Conservation (phyloP, 345 rosid species). For the Cardamine occulta region DNA sequence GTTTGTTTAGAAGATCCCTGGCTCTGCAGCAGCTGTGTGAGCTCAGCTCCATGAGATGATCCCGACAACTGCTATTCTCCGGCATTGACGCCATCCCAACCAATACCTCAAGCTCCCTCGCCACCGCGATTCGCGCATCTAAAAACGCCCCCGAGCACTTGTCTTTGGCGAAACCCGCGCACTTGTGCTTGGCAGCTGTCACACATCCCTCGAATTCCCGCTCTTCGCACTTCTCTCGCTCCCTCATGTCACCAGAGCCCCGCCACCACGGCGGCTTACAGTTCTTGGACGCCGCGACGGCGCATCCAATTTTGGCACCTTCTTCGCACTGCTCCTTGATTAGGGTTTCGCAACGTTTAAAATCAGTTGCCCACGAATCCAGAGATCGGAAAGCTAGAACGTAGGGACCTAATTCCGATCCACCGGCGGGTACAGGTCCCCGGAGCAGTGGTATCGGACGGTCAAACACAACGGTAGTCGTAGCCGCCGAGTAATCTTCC, state of each 20-base stretch:
- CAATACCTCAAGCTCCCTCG: conserved; percentile 44
- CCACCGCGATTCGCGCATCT: conserved; percentile 63
- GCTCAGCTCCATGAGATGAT: conserved; percentile 29
- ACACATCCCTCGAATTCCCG: conserved; percentile 73
- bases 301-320: conserved; percentile 84
- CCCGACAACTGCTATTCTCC: conserved; percentile 38
- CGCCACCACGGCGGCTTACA: conserved; percentile 92
- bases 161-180: conserved; percentile 61
- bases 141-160: conserved; percentile 60
- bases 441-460: conserved; percentile 70
- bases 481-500: conserved; percentile 62
- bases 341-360: conserved; percentile 50
- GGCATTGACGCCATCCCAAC: conserved; percentile 55
- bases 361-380: conserved; percentile 67
- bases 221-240: conserved; percentile 75
- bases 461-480: conserved; percentile 61
- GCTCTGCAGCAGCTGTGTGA: conserved; percentile 47
- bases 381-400: conserved; percentile 72
- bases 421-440: conserved; percentile 59
- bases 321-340: conserved; percentile 73
- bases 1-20: conserved; percentile 44
- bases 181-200: conserved; percentile 65
- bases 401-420: conserved; percentile 47
- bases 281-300: conserved; percentile 68
- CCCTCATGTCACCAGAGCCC: conserved; percentile 52